Evolutionary conservation across 768 basidiomycete species (phyloP).

Genomic region (Coprinopsis cinerea): DNA sequence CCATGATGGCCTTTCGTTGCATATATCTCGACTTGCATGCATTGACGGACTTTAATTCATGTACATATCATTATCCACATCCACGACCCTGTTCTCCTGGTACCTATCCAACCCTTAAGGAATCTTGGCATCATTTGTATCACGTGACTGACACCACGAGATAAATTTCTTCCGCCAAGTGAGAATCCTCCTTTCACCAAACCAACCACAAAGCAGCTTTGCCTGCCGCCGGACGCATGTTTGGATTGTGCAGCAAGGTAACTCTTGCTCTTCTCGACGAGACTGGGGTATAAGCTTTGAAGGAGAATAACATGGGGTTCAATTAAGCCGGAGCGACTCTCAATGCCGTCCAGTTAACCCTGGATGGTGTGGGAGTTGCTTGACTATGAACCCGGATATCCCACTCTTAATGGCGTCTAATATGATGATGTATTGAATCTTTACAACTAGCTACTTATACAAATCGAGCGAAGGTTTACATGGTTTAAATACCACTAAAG

Average conservation of each 20-base stretch:
- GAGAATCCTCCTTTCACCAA: neutral
- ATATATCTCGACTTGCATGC: too few relatives aligned
- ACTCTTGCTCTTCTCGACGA: slow-evolving; percentile 44
- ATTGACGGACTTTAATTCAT: too few relatives aligned
- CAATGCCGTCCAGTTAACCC: slow-evolving; percentile 29
- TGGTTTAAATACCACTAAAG: too few relatives aligned
- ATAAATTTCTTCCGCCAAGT: too few relatives aligned
- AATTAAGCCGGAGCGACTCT: slow-evolving; percentile 80
- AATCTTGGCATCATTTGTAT: too few relatives aligned
- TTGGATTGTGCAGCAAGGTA: slow-evolving; percentile 26
- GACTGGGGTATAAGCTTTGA: slow-evolving; percentile 49
- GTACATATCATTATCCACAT: too few relatives aligned
- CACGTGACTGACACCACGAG: neutral
- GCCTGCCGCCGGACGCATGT: slow-evolving; percentile 17
- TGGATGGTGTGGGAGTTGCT: slow-evolving; percentile 50
- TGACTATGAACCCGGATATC: slow-evolving; percentile 74
- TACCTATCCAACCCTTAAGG: too few relatives aligned
- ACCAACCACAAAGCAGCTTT: slow-evolving; percentile 33
- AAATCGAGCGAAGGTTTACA: too few relatives aligned
- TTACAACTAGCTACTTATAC: too few relatives aligned
- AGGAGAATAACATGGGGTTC: slow-evolving; percentile 46
- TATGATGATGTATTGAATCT: too few relatives aligned
- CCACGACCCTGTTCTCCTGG: too few relatives aligned
- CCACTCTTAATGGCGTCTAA: neutral
- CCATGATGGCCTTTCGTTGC: too few relatives aligned